Conservation (phyloP, 2,329 filamentous ascomycete species). For the Aspergillus texensis region DNA sequence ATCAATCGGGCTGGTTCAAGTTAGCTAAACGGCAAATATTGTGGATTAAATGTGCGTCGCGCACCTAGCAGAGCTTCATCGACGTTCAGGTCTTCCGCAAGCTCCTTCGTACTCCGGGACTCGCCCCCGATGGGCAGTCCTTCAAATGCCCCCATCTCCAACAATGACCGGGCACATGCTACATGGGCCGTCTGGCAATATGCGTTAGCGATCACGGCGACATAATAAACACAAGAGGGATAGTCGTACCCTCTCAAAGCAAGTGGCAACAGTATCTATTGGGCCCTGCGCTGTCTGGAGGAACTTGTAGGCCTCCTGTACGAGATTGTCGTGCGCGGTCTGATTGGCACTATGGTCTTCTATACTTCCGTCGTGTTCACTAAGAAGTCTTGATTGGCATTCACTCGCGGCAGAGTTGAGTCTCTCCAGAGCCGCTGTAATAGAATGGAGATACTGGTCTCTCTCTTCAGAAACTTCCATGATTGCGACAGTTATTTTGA, state of each 20-base stretch:
- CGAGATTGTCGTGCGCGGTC: neutral
- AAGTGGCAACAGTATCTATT: neutral
- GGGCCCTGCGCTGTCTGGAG: neutral
- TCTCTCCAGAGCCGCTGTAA: neutral
- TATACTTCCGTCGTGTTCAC: neutral
- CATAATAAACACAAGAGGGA: too few species aligned
- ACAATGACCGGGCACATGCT: neutral
- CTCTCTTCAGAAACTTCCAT: neutral
- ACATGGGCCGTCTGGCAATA: neutral
- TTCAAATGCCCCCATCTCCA: neutral
- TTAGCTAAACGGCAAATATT: neutral
- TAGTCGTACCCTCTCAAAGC: neutral
- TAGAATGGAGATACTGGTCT: neutral
- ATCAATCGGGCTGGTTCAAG: neutral
- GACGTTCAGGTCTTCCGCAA: neutral
- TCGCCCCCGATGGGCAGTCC: neutral
- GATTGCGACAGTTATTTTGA: neutral
- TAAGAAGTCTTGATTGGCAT: neutral
- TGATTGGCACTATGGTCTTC: neutral
- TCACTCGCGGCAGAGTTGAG: neutral
- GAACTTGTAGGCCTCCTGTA: neutral
- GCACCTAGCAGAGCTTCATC: neutral
- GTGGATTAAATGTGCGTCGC: neutral
- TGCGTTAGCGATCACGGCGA: neutral
- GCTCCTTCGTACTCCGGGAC: neutral